A percentile compares a stretch with the other conserved stretches of the same genome.
phyloP scores from a whole-genome alignment of 306 rosid species.

The Glycine soja region DNA sequence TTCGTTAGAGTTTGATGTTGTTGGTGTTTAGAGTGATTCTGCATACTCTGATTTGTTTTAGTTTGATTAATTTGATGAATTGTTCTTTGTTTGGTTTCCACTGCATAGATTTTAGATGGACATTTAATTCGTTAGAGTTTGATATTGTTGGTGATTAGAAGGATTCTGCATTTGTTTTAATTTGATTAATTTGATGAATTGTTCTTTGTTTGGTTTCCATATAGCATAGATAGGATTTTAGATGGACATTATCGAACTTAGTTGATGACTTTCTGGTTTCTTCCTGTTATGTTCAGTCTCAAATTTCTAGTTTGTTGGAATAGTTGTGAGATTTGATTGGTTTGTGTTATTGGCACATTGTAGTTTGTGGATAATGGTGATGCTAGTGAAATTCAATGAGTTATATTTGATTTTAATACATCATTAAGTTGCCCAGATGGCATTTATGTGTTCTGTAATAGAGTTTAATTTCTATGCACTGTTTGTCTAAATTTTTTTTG shows the following conservation, averaged over 20 bases:
- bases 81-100: neutral
- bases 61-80: neutral
- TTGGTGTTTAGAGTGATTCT: conserved; percentile 15
- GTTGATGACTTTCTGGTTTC: conserved; percentile 18
- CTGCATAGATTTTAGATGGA: neutral
- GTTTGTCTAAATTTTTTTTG: too few species aligned
- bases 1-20: conserved; percentile 6
- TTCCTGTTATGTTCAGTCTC: neutral
- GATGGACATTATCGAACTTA: conserved; percentile 12
- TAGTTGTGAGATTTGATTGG: neutral
- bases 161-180: too few species aligned
- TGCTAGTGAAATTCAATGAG: neutral
- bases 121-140: neutral
- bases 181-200: neutral
- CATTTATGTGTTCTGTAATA: neutral
- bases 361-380: conserved; percentile 4
- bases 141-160: too few species aligned
- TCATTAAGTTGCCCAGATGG: neutral
- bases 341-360: neutral
- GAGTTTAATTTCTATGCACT: neutral
- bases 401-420: conserved; percentile 1
- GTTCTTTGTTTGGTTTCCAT: neutral
- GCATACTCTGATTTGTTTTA: neutral
- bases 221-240: neutral
- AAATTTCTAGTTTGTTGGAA: conserved; percentile 20